Evolutionary conservation across 768 basidiomycete species (phyloP), one percentile per base, ranked within the genome.

Genomic region (Hericium coralloides): DNA sequence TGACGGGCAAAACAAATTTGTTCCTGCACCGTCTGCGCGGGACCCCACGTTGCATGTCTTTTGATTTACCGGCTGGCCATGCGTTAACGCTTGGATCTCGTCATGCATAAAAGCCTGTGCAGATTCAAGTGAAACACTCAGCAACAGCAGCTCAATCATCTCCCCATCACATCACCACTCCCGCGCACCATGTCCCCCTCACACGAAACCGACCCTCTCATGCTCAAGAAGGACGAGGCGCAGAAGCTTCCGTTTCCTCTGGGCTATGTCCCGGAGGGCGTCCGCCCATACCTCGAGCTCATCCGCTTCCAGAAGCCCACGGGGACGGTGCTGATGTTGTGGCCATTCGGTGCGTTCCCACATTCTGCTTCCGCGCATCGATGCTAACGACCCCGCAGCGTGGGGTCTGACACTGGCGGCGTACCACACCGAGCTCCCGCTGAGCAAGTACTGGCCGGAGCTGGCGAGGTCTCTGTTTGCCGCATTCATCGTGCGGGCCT

Each of bases 171-270:
- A 23, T 23, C 23, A 23, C 25, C 49, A 18, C 17, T 12, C 49
- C 17, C 23, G 9, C 22, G 43, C 49, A 25, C 12, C 49, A 50
- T 51, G 52, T 38, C 39, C 52, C 37, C 59, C 57, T 41, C 41
- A 17, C 23, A 50, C 18, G 23, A 50, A 23, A 22, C 6, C 43
- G 43, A 45, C 3, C 43, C 23, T 1, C 49, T 36, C 26, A 12
- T 50, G 49, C 8, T 56, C 55, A 52, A 49, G 10, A 14, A 43
- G 2, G 38, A 52, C 23, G 31, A 31, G 22, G 36, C 59, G 12
- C 55, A 60, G 53, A 62, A 62, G 18, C 60, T 62, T 26, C 41
- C 60, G 14, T 62, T 62, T 53, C 60, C 60, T 18, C 60, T 62
- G 18, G 59, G 60, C 49, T 55, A 49, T 31, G 59, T 62, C 26